These are phyloP conservation scores for Rubroboletus satanas DNA, from an alignment of 768 basidiomycete species.

Conservation along the genomic window DNA sequence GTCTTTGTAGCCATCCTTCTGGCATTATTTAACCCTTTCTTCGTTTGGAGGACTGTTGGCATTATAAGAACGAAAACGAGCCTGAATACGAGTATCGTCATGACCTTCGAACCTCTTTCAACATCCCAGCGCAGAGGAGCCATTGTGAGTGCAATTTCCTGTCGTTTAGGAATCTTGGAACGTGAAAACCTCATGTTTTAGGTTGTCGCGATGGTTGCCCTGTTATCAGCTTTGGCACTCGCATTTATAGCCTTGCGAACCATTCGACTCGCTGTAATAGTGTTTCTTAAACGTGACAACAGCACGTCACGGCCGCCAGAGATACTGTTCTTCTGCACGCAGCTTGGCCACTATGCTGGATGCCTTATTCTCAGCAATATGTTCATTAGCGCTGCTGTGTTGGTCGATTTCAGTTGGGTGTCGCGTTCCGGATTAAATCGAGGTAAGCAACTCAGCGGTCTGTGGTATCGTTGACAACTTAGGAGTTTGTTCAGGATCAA, in stretches of 20 bases:
- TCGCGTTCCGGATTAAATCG: slow-evolving; percentile 39
- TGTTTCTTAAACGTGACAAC: slow-evolving; percentile 26
- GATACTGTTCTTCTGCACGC: slow-evolving; percentile 65
- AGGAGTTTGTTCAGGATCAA: slow-evolving; percentile 33
- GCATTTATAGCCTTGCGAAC: slow-evolving; percentile 47
- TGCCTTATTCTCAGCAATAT: slow-evolving; percentile 60
- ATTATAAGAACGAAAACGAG: background rate
- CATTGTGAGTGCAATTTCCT: slow-evolving; percentile 18
- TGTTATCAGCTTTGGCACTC: slow-evolving; percentile 52
- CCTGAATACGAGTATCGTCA: slow-evolving; percentile 1
- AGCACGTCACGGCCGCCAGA: slow-evolving; percentile 36
- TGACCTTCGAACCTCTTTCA: slow-evolving; percentile 10
- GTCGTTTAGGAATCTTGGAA: background rate
- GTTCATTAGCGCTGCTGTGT: slow-evolving; percentile 48
- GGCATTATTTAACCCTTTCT: background rate
- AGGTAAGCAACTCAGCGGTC: slow-evolving; percentile 35
- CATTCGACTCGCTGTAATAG: slow-evolving; percentile 42
- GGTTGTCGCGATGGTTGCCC: slow-evolving; percentile 50
- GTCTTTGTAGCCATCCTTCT: background rate
- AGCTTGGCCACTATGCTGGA: slow-evolving; percentile 64
- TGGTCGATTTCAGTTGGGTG: slow-evolving; percentile 53
- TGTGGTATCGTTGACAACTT: background rate
- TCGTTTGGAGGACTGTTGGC: background rate
- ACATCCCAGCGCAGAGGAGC: slow-evolving; percentile 10
- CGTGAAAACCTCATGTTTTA: slow-evolving; percentile 8